These are phyloP conservation scores for Wickerhamiella brachini DNA, from an alignment of 805 yeast species.

Conservation along the genomic window DNA sequence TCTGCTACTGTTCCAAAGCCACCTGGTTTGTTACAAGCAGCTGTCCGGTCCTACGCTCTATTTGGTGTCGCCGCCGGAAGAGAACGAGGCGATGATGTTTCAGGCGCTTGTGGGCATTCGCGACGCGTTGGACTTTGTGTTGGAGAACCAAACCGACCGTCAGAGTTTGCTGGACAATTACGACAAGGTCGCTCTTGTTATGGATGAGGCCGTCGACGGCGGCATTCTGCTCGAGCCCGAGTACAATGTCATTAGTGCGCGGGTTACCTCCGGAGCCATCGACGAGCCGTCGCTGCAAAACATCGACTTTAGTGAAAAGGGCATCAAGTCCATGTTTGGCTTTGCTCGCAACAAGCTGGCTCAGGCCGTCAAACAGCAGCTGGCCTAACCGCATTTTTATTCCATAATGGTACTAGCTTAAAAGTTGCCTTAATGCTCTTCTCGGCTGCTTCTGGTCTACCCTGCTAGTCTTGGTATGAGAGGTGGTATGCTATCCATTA, in stretches of 20 bases:
- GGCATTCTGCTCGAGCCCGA: slow-evolving; percentile 89
- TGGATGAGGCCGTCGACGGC: slow-evolving; percentile 88
- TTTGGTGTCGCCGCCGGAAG: slow-evolving; percentile 60
- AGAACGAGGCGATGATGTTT: slow-evolving; percentile 72
- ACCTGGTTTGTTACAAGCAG: slow-evolving; percentile 77
- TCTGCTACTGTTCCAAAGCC: slow-evolving; percentile 63
- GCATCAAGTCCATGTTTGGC: slow-evolving; percentile 66
- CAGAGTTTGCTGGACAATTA: slow-evolving; percentile 65
- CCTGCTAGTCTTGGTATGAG: too few species aligned
- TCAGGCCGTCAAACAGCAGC: slow-evolving; percentile 34
- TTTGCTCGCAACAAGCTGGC: slow-evolving; percentile 67
- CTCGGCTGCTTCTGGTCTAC: too few species aligned
- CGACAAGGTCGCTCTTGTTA: slow-evolving; percentile 72
- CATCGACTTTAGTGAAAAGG: slow-evolving; percentile 30
- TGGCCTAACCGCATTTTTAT: background rate
- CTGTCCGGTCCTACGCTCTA: slow-evolving; percentile 60
- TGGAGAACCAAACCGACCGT: slow-evolving; percentile 59
- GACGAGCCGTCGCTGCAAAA: slow-evolving; percentile 38
- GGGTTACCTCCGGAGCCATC: slow-evolving; percentile 80
- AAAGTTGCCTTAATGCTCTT: too few species aligned
- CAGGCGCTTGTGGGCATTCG: slow-evolving; percentile 62
- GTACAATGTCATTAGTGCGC: slow-evolving; percentile 68
- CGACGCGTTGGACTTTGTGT: slow-evolving; percentile 67
- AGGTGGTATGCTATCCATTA: background rate
- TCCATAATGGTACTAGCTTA: background rate